phyloP scores from a whole-genome alignment of 805 yeast genomes.

The Blastobotrys peoriensis region DNA sequence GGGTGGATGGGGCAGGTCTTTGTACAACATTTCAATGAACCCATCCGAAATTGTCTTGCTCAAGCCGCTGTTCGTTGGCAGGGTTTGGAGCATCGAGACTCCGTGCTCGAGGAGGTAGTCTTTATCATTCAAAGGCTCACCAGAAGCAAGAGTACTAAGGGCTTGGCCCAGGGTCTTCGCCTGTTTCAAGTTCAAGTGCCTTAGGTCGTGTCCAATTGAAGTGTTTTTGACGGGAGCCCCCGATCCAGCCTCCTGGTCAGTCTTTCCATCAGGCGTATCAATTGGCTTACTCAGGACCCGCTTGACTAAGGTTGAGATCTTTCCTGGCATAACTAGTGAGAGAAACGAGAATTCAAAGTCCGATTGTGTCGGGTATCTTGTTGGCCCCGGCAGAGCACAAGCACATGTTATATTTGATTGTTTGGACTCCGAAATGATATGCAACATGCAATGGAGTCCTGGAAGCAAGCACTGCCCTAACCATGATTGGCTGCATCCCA shows the following conservation, averaged over 20 bases:
- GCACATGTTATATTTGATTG: too few relatives aligned
- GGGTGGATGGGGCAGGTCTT: conserved; percentile 2
- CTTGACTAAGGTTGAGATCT: background rate
- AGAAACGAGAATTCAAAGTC: too few relatives aligned
- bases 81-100: background rate
- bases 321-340: too few relatives aligned
- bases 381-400: too few relatives aligned
- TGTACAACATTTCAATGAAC: background rate
- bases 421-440: too few relatives aligned
- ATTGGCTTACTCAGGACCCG: background rate
- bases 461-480: too few relatives aligned
- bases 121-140: conserved; percentile 1
- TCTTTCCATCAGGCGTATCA: background rate
- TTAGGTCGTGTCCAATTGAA: conserved; percentile 1
- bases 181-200: conserved; percentile 2
- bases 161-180: background rate
- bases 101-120: background rate
- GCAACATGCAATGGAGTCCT: too few relatives aligned
- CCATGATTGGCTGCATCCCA: too few relatives aligned
- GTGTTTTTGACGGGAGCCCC: background rate
- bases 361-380: too few relatives aligned
- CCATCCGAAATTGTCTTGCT: conserved; percentile 1
- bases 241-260: conserved; percentile 1
- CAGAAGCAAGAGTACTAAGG: background rate
- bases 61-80: background rate